Conservation (phyloP, 169 alveolate genomes). For the Neospora caninum region DNA sequence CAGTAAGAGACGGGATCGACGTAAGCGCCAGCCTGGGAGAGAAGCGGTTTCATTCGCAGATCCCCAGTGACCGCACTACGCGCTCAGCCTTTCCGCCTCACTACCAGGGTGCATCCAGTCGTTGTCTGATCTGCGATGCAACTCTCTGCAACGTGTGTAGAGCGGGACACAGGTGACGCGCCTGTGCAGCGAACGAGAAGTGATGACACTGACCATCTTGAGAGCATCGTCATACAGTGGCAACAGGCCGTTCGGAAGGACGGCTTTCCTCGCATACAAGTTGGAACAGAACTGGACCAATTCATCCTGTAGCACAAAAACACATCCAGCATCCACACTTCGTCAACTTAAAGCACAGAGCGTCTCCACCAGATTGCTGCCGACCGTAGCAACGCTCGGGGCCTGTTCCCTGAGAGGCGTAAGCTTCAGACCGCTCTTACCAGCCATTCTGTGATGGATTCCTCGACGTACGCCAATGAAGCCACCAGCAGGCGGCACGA, state of each 20-base stretch:
- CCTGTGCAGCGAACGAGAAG: neutral
- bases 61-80: too few species aligned
- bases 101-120: too few species aligned
- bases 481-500: conserved; percentile 62
- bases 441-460: conserved; percentile 57
- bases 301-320: conserved; percentile 10
- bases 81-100: too few species aligned
- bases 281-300: neutral
- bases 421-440: neutral
- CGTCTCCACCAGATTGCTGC: neutral
- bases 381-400: neutral
- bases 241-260: neutral
- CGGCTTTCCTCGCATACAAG: neutral
- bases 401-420: too few species aligned
- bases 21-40: neutral
- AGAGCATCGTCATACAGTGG: conserved; percentile 19
- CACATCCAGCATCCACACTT: neutral
- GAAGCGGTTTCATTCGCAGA: neutral
- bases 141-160: neutral
- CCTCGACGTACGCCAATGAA: conserved; percentile 59
- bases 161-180: neutral
- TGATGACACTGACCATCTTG: neutral
- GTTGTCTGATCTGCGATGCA: too few species aligned
- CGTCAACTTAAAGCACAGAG: neutral
- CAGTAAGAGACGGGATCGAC: conserved; percentile 38